Evolutionary conservation across 495 filamentous ascomycete species (phyloP).

Genomic region (Aspergillus heteromorphus): DNA sequence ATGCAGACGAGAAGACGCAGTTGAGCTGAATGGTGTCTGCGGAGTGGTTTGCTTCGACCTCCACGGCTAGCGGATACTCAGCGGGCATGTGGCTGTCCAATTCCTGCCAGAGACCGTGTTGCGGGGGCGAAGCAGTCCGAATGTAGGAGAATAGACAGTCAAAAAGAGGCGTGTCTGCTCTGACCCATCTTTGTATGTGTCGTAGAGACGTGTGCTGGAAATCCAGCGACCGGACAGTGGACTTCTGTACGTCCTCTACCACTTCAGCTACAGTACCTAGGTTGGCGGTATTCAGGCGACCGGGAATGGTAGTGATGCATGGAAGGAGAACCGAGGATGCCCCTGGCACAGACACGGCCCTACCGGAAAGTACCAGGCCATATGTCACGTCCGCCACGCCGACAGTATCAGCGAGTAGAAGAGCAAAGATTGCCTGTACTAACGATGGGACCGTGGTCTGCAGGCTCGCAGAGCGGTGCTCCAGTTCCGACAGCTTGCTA

Average conservation of each 20-base stretch:
- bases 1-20: constrained; percentile 19
- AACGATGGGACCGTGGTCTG: constrained; percentile 28
- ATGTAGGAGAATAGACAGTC: constrained; percentile 38
- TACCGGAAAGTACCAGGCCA: constrained; percentile 42
- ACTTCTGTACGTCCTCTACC: constrained; percentile 30
- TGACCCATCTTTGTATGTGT: constrained; percentile 43
- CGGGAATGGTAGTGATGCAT: constrained; percentile 83
- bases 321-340: constrained; percentile 72
- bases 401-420: constrained; percentile 35
- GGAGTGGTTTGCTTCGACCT: constrained; percentile 23
- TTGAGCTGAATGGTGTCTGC: constrained; percentile 16
- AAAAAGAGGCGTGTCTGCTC: constrained; percentile 36
- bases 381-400: constrained; percentile 35
- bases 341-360: constrained; percentile 44
- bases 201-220: constrained; percentile 43
- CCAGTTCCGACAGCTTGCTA: constrained; percentile 21
- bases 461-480: constrained; percentile 20
- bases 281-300: constrained; percentile 48
- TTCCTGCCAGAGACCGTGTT: constrained; percentile 23
- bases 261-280: constrained; percentile 30
- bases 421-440: constrained; percentile 38
- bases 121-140: constrained; percentile 8
- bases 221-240: constrained; percentile 36
- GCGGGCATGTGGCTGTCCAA: constrained; percentile 29
- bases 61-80: constrained; percentile 31